phyloP scores from a whole-genome alignment of 768 basidiomycete species.

The Russula griseocarnosa region DNA sequence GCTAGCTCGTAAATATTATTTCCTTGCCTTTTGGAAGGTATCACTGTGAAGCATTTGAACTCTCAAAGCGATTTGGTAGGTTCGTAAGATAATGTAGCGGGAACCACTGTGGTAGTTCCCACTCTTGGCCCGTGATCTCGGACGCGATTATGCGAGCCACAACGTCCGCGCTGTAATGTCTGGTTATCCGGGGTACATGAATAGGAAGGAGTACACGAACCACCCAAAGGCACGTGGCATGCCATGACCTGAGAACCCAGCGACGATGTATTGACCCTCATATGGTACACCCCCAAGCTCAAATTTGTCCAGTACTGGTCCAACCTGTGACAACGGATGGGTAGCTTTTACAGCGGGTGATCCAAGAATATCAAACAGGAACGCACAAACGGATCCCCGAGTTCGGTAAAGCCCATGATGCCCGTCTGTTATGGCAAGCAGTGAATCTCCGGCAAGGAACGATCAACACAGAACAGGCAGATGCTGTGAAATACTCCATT shows the following conservation, averaged over 20 bases:
- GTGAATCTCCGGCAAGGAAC: background rate
- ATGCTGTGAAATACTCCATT: background rate
- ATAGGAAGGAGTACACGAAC: slow-evolving; percentile 37
- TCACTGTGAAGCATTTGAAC: background rate
- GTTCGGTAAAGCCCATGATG: slow-evolving; percentile 71
- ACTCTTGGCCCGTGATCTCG: slow-evolving; percentile 43
- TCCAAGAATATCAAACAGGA: background rate
- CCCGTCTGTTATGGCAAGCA: slow-evolving; percentile 52
- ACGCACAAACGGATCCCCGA: slow-evolving; percentile 64
- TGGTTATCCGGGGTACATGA: background rate
- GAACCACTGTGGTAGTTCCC: slow-evolving; percentile 59
- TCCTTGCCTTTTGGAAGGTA: background rate
- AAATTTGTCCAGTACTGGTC: slow-evolving; percentile 46
- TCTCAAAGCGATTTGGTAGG: background rate
- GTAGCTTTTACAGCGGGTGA: background rate
- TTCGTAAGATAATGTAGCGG: slow-evolving; percentile 43
- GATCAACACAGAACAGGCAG: background rate
- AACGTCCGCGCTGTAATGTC: slow-evolving; percentile 51
- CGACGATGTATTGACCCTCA: slow-evolving; percentile 65
- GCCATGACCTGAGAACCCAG: slow-evolving; percentile 73
- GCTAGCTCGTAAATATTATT: background rate
- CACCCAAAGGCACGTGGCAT: slow-evolving; percentile 76
- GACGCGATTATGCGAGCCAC: slow-evolving; percentile 56
- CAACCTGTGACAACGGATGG: slow-evolving; percentile 44
- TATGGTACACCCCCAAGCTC: slow-evolving; percentile 31